Conservation (phyloP, 352 stramenopile species). For the Vaucheria bursata region DNA sequence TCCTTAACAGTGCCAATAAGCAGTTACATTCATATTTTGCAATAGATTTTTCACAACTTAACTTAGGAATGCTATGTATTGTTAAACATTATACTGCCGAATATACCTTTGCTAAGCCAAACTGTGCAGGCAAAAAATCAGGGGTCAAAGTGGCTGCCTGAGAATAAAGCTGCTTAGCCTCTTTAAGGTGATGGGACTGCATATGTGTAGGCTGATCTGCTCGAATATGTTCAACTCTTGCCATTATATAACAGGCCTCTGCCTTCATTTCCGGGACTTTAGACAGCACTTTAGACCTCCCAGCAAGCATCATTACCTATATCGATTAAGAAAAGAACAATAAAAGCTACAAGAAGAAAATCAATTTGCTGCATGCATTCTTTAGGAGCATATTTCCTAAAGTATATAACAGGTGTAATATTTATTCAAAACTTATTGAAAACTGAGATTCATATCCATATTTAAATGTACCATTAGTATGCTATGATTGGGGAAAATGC, state of each 20-base stretch:
- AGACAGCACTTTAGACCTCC: slow-evolving; percentile 57
- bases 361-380: background rate
- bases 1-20: too few species aligned
- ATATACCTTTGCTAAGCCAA: slow-evolving; percentile 60
- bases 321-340: background rate
- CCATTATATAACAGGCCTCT: slow-evolving; percentile 91
- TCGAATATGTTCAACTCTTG: slow-evolving; percentile 79
- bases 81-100: too few species aligned
- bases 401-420: background rate
- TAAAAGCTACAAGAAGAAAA: background rate
- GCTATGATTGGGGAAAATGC: background rate
- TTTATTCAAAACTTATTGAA: background rate
- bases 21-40: too few species aligned
- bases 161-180: slow-evolving; percentile 83
- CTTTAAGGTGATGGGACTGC: slow-evolving; percentile 62
- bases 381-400: background rate
- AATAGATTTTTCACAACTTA: too few species aligned
- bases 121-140: slow-evolving; percentile 58
- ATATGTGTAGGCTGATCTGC: background rate
- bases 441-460: background rate
- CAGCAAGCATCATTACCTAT: slow-evolving; percentile 60
- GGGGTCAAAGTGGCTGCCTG: slow-evolving; percentile 68
- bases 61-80: too few species aligned
- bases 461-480: background rate
- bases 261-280: slow-evolving; percentile 74